Evolutionary conservation across 192 early-diverging fungal species (phyloP), one percentile per base, ranked within the genome.

Genomic region (Linnemannia hyalina): DNA sequence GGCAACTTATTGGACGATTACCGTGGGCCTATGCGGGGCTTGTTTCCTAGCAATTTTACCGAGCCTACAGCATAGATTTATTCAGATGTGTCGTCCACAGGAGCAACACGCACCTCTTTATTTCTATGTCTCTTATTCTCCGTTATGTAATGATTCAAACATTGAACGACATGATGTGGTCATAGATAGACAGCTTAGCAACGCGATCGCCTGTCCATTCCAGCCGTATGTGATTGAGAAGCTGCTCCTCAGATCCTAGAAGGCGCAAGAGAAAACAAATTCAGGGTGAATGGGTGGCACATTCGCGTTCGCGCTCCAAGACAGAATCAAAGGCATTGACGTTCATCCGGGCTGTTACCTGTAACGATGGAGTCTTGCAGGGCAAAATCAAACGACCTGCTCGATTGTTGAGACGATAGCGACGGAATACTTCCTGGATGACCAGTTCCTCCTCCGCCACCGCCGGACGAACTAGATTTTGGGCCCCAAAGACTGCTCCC

Each of bases 131-230:
- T 42, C 4, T 35, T 6, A 38, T 20, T 4, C 38, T 38, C 70
- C 8, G 16, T 0, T 6, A 46, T 74, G 29, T 32, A 3, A 15
- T 8, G 32, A 23, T 49, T 88, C 82, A 93, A 38, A 92, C 83
- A 85, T 90, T 92, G 74, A 93, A 93, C n/a, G 89, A 90, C 92
- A 93, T 93, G 38, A 92, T 90, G 15, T 89, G 74, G 63, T 92
- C 91, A 44, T 80, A 72, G 23, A 92, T 87, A n/a, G 77, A 76
- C 41, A 93, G 72, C 65, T 91, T 92, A 38, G 90, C 91, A 47
- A 80, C 88, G 38, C 87, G 75, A 32, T 91, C 88, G 47, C 89
- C 82, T 5, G 87, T 76, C 92, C 92, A 93, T 65, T 91, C 90
- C 70, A 92, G 90, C 18, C 83, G 75, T 20, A 93, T 81, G 6